Base-by-base conservation (phyloP, 345 rosid species). In the Dipteronia sinensis region DNA sequence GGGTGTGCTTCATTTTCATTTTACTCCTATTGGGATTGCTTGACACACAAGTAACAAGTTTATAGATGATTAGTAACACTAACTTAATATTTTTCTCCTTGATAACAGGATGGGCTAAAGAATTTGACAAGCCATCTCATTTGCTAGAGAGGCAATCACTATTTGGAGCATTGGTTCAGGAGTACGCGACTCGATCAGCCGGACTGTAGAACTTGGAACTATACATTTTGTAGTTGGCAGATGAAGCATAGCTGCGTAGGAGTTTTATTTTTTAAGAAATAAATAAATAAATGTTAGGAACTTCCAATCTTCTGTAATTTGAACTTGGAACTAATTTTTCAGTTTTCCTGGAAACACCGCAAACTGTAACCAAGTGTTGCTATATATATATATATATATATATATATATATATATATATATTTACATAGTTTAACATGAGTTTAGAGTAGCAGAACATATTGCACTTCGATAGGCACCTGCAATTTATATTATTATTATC, bases 141-240 rank as follows among this genome's bases (percentile, higher is more conserved):
- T 80, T 95, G 87, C 85, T 95, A 0, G 94, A 92, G 84, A 87
- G 88, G 78, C 89, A 47, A 16, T 88, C 98, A 8, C 86, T 93
- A 2, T 95, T 95, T 67, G 93, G 86, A 19, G 96, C 98, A 58
- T 40, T 95, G 71, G 98, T 95, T 79, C 98, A 92, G 83, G 99
- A 95, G 78, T 95, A 95, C 15, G 98, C 98, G 44, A 90, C 90
- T 63, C 90, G 99, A 22, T 90, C 99, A 13, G 69, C 93, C 16
- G 95, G 92, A 66, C 74, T 92, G 22, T 93, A 80, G 85, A 59
- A 16, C 58, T 3, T 15, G 7, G 7, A 53, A 3, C 17, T 53
- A 13, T 3, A 49, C 19, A 2, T 49, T 1, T 49, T 49, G 17
- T 49, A 49, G 4, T 49, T 13, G 17, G 55, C 55, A 49, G 17